Conservation (phyloP, 2,329 filamentous ascomycete species). For the Madurella mycetomatis region DNA sequence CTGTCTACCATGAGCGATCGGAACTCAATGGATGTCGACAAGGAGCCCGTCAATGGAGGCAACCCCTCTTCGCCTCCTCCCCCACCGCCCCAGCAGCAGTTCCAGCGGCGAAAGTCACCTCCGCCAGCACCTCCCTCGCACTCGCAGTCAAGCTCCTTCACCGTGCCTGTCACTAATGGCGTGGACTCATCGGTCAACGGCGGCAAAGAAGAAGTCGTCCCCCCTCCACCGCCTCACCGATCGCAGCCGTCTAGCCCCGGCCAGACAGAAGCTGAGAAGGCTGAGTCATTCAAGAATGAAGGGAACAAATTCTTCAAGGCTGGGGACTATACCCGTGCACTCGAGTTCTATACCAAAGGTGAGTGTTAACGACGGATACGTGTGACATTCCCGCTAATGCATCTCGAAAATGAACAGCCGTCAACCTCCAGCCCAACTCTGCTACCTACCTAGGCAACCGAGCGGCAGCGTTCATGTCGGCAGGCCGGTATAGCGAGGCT, state of each 20-base stretch:
- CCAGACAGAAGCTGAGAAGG: slow-evolving; percentile 61
- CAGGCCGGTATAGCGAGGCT: slow-evolving; percentile 71
- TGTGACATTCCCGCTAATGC: slow-evolving; percentile 15
- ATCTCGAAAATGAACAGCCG: slow-evolving; percentile 53
- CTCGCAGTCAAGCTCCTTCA: slow-evolving; percentile 38
- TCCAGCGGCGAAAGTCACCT: slow-evolving; percentile 35
- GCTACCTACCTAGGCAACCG: slow-evolving; percentile 92
- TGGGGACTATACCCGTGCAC: slow-evolving; percentile 80
- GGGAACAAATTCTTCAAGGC: slow-evolving; percentile 98
- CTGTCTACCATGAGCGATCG: slow-evolving; percentile 60
- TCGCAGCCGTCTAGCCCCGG: slow-evolving; percentile 58
- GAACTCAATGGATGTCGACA: slow-evolving; percentile 73
- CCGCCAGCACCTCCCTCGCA: slow-evolving; percentile 32
- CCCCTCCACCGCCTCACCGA: slow-evolving; percentile 68
- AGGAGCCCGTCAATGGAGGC: slow-evolving; percentile 50
- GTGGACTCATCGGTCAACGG: slow-evolving; percentile 31
- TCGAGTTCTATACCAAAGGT: slow-evolving; percentile 95
- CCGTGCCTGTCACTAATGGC: slow-evolving; percentile 49
- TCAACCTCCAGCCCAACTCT: slow-evolving; percentile 80
- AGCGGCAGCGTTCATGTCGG: slow-evolving; percentile 89
- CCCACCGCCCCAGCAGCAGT: slow-evolving; percentile 41
- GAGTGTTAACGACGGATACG: slow-evolving; percentile 27
- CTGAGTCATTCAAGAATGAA: slow-evolving; percentile 84
- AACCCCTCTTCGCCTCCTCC: slow-evolving; percentile 51
- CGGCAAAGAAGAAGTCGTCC: slow-evolving; percentile 47